Evolutionary conservation across 768 basidiomycete species (phyloP).

Genomic region (Coprinopsis marcescibilis): DNA sequence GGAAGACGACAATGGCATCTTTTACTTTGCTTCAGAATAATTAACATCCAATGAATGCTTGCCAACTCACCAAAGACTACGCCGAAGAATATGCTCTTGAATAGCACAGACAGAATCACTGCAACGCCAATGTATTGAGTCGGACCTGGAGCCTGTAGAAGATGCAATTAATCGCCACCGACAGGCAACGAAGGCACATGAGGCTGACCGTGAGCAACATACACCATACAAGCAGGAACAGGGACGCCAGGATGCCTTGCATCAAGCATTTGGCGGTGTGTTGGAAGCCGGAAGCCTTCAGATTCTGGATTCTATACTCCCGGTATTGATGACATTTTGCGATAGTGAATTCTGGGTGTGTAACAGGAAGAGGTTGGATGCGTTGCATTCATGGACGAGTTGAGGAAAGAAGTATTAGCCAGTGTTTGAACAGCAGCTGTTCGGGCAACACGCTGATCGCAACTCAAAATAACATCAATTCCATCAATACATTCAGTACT

Average conservation of each 20-base stretch:
- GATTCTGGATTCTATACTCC: slow-evolving; percentile 60
- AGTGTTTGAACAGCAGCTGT: too few relatives aligned
- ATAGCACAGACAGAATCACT: neutral
- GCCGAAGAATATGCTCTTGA: neutral
- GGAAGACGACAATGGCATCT: slow-evolving; percentile 38
- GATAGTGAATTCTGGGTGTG: slow-evolving; percentile 48
- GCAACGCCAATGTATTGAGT: neutral
- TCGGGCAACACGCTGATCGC: neutral
- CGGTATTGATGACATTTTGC: slow-evolving; percentile 38
- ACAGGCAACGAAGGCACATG: neutral
- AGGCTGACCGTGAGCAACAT: slow-evolving; percentile 1
- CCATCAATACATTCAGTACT: neutral
- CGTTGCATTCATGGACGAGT: slow-evolving; percentile 15
- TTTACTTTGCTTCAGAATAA: neutral
- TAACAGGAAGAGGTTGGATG: slow-evolving; percentile 24
- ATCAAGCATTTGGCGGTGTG: neutral
- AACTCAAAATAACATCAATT: neutral
- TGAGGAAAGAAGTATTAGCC: neutral
- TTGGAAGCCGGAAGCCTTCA: slow-evolving; percentile 27
- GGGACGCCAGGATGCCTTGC: neutral
- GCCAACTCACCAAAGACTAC: neutral
- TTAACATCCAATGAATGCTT: neutral
- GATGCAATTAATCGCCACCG: neutral
- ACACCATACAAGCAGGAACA: slow-evolving; percentile 2
- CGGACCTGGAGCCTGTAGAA: neutral